Base-by-base conservation (phyloP, 2,329 filamentous ascomycete species). In the Xylariaceae sp. region DNA sequence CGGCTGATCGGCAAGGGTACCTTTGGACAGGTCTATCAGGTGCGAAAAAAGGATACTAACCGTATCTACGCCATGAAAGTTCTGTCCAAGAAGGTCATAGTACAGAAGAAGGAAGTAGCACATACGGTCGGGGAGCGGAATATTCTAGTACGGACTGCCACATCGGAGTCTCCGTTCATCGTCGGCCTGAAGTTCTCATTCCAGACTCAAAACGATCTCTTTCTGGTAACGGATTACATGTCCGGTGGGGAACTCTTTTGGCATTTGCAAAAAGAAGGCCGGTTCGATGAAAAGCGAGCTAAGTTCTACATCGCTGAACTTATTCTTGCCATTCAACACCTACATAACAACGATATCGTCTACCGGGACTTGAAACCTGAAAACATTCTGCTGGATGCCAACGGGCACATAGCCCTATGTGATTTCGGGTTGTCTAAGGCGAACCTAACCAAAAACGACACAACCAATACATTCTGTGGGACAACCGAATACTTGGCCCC, bases 11-110 rank as follows among this genome's bases (percentile, higher is more conserved):
- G 94, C 58, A 97, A 97, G 73, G 94, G 94, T 51, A 99, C 94
- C 0, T 99, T 99, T 69, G 94, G 94, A 1, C 94, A 99, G 71
- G 94, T 99, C 2, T 99, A 97, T 70, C 94, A 99, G 70, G 94
- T 99, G 6, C 87, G 90, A 64, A 99, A 99, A 81, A 94, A 89
- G 77, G 94, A 99, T 70, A 96, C 92, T 0, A 85, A 86, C 65
- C 86, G 94, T 42, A 96, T 99, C 57, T 99, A 99, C 67, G 94
- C 94, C 58, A 99, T 99, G 94, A 99, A 99, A 73, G 92, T 99
- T 1, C 77, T 99, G 30, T 96, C 94, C 47, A 99, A 99, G 80
- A 99, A 99, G 78, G 94, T 99, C 49, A 99, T 99, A 66, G 94
- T 99, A 22, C 94, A 99, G 74, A 99, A 99, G 82, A 99, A 99